phyloP scores from a whole-genome alignment of 805 yeast genomes.

The Suhomyces faveliae region DNA sequence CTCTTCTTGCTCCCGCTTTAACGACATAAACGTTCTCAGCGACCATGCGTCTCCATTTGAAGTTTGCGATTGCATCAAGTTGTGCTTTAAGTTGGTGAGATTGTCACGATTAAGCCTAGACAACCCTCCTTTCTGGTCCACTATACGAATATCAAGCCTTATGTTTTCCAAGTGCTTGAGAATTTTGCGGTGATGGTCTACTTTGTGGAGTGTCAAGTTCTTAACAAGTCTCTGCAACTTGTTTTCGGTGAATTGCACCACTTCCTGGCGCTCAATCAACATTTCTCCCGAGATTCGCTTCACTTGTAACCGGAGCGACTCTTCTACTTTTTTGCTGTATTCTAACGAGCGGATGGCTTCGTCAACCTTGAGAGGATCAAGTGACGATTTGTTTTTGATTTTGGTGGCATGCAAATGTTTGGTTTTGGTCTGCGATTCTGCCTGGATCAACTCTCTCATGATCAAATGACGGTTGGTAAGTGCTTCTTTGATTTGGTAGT shows the following conservation, averaged over 20 bases:
- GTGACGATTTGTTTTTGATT: constrained; percentile 66
- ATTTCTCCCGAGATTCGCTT: constrained; percentile 83
- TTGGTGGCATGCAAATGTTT: constrained; percentile 72
- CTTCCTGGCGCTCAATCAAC: constrained; percentile 66
- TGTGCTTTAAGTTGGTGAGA: constrained; percentile 45
- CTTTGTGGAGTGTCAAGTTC: constrained; percentile 62
- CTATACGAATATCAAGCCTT: constrained; percentile 68
- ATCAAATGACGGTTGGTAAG: constrained; percentile 87
- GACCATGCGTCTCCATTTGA: constrained; percentile 45
- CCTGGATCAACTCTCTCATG: constrained; percentile 83
- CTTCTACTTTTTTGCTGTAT: constrained; percentile 72
- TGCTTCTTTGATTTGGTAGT: constrained; percentile 87
- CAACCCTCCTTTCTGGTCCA: constrained; percentile 77
- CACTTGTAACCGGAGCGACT: constrained; percentile 71
- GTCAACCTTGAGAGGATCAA: constrained; percentile 86
- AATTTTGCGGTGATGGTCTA: constrained; percentile 83
- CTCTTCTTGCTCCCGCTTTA: constrained; percentile 27
- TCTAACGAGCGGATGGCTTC: constrained; percentile 83
- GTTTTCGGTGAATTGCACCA: constrained; percentile 56
- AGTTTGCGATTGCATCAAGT: constrained; percentile 43
- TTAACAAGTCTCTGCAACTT: constrained; percentile 56
- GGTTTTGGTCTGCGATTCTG: constrained; percentile 69
- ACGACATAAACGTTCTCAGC: constrained; percentile 39
- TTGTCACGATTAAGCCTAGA: constrained; percentile 78
- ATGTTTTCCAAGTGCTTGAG: constrained; percentile 69